These are phyloP conservation scores for Extremus antarcticus DNA, from an alignment of 495 filamentous ascomycete species.

Conservation along the genomic window DNA sequence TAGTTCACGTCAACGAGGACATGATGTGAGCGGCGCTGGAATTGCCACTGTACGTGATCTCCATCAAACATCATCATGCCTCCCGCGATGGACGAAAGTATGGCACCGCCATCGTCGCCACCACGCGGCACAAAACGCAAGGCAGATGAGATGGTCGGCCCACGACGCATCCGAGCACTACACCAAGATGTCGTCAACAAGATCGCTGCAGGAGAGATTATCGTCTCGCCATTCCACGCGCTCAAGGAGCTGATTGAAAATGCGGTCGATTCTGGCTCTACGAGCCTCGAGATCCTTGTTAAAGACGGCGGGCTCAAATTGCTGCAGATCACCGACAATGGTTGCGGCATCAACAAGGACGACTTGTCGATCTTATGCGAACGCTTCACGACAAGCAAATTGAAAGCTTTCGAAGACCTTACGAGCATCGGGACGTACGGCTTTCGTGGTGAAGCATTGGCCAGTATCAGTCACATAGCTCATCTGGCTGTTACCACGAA, in stretches of 20 bases:
- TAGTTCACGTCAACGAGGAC: too few relatives aligned
- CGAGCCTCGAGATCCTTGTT: slow-evolving; percentile 77
- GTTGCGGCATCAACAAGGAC: slow-evolving; percentile 82
- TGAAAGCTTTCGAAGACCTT: slow-evolving; percentile 92
- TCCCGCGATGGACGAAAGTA: not conserved
- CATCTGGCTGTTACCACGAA: slow-evolving; percentile 92
- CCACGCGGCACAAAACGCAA: slow-evolving; percentile 56
- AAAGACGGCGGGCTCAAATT: slow-evolving; percentile 97
- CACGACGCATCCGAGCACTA: slow-evolving; percentile 75
- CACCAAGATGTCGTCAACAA: slow-evolving; percentile 97
- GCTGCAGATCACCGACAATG: slow-evolving; percentile 96
- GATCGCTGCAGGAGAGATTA: slow-evolving; percentile 98
- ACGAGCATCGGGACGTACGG: slow-evolving; percentile 88
- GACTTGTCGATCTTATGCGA: slow-evolving; percentile 92
- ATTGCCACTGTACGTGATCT: not conserved
- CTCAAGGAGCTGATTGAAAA: slow-evolving; percentile 98
- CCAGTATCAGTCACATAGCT: slow-evolving; percentile 97
- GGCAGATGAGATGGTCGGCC: slow-evolving; percentile 42
- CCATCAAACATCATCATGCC: not conserved
- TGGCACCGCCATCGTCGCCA: slow-evolving; percentile 9
- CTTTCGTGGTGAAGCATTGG: slow-evolving; percentile 92
- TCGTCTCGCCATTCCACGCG: slow-evolving; percentile 93
- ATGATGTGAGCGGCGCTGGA: not conserved
- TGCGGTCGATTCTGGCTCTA: slow-evolving; percentile 90
- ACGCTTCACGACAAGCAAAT: slow-evolving; percentile 91